phyloP scores from a whole-genome alignment of 768 basidiomycete species.

The Leccinum barrowsii region DNA sequence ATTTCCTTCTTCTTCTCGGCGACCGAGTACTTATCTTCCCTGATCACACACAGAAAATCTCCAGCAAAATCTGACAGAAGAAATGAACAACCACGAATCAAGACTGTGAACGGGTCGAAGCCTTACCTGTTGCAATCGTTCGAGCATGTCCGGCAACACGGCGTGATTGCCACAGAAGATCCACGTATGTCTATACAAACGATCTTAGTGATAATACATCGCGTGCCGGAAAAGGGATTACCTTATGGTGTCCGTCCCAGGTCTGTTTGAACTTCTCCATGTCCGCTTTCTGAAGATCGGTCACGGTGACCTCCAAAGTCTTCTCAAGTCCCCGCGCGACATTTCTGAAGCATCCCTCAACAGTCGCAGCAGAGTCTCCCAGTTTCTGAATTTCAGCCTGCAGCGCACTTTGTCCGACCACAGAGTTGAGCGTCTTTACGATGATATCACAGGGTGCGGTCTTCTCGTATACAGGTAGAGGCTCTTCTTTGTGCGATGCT shows the following conservation, averaged over 20 bases:
- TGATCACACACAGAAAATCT: not conserved
- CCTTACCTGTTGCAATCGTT: not conserved
- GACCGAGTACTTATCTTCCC: not conserved
- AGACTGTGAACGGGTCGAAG: not conserved
- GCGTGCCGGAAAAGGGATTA: not conserved
- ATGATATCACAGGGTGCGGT: not conserved
- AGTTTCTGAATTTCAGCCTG: not conserved
- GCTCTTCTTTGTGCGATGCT: too few species aligned
- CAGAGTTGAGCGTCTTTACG: not conserved
- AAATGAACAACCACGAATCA: not conserved
- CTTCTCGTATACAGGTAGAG: not conserved
- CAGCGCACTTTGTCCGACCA: not conserved
- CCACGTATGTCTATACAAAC: not conserved
- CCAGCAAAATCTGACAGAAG: not conserved
- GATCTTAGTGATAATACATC: not conserved
- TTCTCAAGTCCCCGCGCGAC: not conserved
- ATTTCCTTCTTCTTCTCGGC: not conserved
- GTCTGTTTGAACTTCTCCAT: not conserved
- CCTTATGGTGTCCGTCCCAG: not conserved
- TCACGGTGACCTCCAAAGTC: not conserved
- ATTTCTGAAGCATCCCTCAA: not conserved
- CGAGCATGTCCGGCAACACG: not conserved
- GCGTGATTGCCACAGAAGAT: not conserved
- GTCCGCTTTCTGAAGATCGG: not conserved
- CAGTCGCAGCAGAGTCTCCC: not conserved